phyloP scores from a whole-genome alignment of 148 eudicot genomes.

The Rhododendron vialii region DNA sequence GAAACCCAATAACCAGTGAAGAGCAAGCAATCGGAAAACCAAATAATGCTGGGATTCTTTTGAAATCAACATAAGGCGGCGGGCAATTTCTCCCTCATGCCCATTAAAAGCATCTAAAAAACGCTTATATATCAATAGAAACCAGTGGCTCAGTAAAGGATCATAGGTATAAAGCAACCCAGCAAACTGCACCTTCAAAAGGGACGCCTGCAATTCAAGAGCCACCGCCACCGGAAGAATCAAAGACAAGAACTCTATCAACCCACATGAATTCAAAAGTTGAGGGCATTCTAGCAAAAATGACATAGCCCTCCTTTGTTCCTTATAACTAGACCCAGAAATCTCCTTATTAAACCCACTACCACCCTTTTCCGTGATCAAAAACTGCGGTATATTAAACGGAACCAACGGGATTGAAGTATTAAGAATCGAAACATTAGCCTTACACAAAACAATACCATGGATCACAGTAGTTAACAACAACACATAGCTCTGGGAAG shows the following conservation, averaged over 20 bases:
- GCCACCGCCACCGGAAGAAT: constrained; percentile 58
- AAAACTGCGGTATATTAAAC: constrained; percentile 55
- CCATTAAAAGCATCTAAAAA: constrained; percentile 59
- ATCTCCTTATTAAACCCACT: constrained; percentile 27
- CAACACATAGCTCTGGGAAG: constrained; percentile 54
- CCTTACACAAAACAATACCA: constrained; percentile 41
- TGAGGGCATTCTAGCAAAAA: constrained; percentile 82
- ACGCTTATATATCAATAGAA: constrained; percentile 48
- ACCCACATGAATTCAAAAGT: constrained; percentile 61
- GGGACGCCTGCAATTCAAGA: constrained; percentile 72
- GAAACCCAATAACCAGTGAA: constrained; percentile 80
- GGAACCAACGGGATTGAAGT: constrained; percentile 64
- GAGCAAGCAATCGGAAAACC: constrained; percentile 73
- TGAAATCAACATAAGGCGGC: constrained; percentile 51
- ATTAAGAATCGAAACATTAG: constrained; percentile 41
- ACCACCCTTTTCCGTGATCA: constrained; percentile 9
- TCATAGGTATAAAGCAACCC: constrained; percentile 70
- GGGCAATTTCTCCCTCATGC: constrained; percentile 59
- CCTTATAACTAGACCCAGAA: constrained; percentile 44
- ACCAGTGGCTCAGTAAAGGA: constrained; percentile 77
- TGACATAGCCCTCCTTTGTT: constrained; percentile 68
- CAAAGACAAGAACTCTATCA: constrained; percentile 63
- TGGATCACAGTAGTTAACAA: constrained; percentile 48
- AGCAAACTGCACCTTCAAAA: constrained; percentile 85
- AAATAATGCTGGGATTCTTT: constrained; percentile 58